Conservation (phyloP, 371 early-diverging fungal species). For the Cokeromyces recurvatus region DNA sequence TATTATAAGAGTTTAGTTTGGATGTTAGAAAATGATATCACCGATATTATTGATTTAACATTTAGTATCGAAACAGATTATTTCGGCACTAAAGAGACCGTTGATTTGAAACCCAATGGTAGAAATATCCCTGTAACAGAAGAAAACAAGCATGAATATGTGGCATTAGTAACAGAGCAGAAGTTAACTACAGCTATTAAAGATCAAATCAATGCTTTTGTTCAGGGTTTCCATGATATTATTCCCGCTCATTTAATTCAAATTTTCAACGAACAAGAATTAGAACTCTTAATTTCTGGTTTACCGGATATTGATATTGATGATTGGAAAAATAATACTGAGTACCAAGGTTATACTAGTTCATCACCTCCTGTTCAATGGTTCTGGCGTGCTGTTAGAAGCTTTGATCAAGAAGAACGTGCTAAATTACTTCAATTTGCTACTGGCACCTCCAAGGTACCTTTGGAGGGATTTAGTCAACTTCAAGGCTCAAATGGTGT, state of each 20-base stretch:
- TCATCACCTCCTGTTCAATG: slow-evolving; percentile 92
- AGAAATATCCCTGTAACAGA: slow-evolving; percentile 92
- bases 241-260: slow-evolving; percentile 87
- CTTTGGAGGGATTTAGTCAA: slow-evolving; percentile 93
- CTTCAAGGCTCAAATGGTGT: slow-evolving; percentile 93
- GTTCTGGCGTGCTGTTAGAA: slow-evolving; percentile 99
- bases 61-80: slow-evolving; percentile 93
- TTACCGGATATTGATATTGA: slow-evolving; percentile 98
- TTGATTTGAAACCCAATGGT: slow-evolving; percentile 92
- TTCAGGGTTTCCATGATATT: slow-evolving; percentile 95
- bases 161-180: slow-evolving; percentile 87
- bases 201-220: slow-evolving; percentile 91
- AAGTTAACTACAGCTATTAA: slow-evolving; percentile 84
- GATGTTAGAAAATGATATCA: slow-evolving; percentile 97
- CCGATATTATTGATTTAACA: slow-evolving; percentile 91
- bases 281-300: slow-evolving; percentile 98
- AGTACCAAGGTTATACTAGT: slow-evolving; percentile 86
- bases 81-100: slow-evolving; percentile 81
- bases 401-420: slow-evolving; percentile 94
- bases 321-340: slow-evolving; percentile 99
- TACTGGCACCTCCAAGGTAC: slow-evolving; percentile 98
- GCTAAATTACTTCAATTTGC: slow-evolving; percentile 98
- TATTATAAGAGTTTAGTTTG: slow-evolving; percentile 97
- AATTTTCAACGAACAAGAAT: slow-evolving; percentile 98
- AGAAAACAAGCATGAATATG: slow-evolving; percentile 96